Evolutionary conservation across 495 filamentous ascomycete species (phyloP).

Genomic region (Entonaema liquescens): DNA sequence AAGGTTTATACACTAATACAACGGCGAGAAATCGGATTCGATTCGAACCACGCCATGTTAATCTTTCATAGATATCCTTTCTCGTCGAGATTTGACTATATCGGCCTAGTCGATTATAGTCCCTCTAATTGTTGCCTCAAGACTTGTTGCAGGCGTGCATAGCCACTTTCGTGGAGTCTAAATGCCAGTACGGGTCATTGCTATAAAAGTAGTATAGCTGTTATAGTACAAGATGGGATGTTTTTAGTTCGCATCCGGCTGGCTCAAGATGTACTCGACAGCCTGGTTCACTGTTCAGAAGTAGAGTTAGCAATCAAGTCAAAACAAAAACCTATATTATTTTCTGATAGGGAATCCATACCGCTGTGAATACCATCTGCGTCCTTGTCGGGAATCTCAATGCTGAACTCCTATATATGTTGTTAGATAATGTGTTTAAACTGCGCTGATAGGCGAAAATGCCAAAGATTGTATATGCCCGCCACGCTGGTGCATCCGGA

Average conservation of each 20-base stretch:
- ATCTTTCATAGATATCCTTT: constrained; percentile 33
- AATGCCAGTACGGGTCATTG: constrained; percentile 35
- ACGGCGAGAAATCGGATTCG: constrained; percentile 36
- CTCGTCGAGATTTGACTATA: constrained; percentile 25
- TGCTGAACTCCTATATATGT: constrained; percentile 88
- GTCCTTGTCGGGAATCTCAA: constrained; percentile 99
- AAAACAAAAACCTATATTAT: not conserved
- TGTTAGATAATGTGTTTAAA: constrained; percentile 40
- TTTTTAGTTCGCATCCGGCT: constrained; percentile 78
- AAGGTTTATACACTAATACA: constrained; percentile 52
- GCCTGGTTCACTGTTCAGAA: constrained; percentile 83
- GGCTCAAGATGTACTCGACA: constrained; percentile 91
- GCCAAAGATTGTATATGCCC: not conserved
- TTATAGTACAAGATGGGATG: constrained; percentile 41
- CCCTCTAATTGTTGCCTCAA: constrained; percentile 24
- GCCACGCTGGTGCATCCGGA: not conserved
- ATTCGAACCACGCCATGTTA: constrained; percentile 26
- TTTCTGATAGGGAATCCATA: constrained; percentile 60
- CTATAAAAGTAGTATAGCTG: constrained; percentile 44
- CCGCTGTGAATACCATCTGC: constrained; percentile 95
- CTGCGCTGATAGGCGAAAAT: not conserved
- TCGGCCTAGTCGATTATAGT: constrained; percentile 24
- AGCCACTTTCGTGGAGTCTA: constrained; percentile 21
- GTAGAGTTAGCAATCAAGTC: constrained; percentile 27
- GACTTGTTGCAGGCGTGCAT: constrained; percentile 16